Base-by-base conservation (phyloP, 1,139 yeast genomes). In the Pneumocystis carinii region DNA sequence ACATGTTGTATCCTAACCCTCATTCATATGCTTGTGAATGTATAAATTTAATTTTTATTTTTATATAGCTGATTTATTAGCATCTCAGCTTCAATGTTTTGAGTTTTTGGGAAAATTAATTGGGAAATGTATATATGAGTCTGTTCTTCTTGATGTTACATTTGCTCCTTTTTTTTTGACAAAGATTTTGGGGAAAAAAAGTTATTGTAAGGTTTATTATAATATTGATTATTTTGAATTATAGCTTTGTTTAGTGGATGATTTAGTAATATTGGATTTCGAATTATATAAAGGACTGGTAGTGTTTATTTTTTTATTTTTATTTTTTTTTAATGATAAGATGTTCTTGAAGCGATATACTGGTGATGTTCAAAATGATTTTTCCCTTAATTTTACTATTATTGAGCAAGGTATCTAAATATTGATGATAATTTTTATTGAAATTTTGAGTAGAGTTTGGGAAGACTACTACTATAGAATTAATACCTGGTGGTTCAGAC, bases 91-190 rank as follows among this genome's bases (percentile, higher is more conserved):
- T 62, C 71, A 74, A 36, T 78, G 79, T 65, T 73, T 82, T 62
- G 78, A 78, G 68, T 90, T 89, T 69, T 73, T 90, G 68, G 98
- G 98, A 0, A 83, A 81, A 74, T 76, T 90, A 10, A 78, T 92
- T 61, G 98, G 97, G 1, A 92, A 90, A 71, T 90, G 97, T 70
- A 76, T 92, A n/a, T 89, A 86, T 71, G 96, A 88, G 65, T 83
- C 84, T 64, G 85, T 90, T 2, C 77, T 90, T 67, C 82, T 92
- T 15, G 96, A 90, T 72, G 81, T 88, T 35, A 81, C 85, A 19
- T 90, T 92, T 78, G 90, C 97, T 0, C 88, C 94, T 2, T 89
- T 90, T 69, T 92, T 92, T 71, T 73, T 92, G 61, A 85, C 83
- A 67, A 87, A 86, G 72, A 82, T 94, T 87, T 75, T 65, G 12